phyloP scores from a whole-genome alignment of 495 filamentous ascomycete species.

The Arthonia radiata region DNA sequence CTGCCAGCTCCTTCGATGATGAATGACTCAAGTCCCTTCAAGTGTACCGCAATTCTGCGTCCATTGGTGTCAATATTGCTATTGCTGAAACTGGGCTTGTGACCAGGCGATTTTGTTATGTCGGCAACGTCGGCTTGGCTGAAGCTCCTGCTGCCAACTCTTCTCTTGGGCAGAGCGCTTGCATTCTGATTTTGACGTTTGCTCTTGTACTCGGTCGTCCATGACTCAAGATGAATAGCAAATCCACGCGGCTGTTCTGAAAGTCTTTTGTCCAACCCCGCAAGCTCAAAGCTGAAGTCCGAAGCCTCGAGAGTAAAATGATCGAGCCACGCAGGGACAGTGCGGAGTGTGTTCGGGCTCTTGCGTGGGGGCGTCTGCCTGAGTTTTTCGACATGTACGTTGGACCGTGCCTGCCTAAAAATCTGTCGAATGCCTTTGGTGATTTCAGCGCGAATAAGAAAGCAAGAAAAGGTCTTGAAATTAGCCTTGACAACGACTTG shows the following conservation, averaged over 20 bases:
- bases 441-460: conserved; percentile 77
- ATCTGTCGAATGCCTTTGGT: conserved; percentile 81
- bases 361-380: conserved; percentile 33
- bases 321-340: conserved; percentile 59
- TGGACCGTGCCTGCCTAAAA: conserved; percentile 44
- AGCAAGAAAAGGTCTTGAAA: conserved; percentile 65
- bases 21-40: conserved; percentile 62
- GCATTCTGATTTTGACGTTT: conserved; percentile 34
- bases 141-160: not conserved
- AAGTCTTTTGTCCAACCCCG: conserved; percentile 61
- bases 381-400: too few relatives aligned
- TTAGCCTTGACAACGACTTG: conserved; percentile 56
- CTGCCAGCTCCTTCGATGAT: conserved; percentile 69
- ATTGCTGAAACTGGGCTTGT: conserved; percentile 22
- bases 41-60: conserved; percentile 54
- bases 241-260: conserved; percentile 56
- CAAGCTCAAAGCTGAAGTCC: conserved; percentile 74
- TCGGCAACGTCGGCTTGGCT: conserved; percentile 32
- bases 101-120: conserved; percentile 33
- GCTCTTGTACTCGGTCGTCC: conserved; percentile 74
- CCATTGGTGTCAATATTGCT: conserved; percentile 43
- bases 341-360: conserved; percentile 44
- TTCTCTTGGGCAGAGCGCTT: conserved; percentile 17
- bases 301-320: conserved; percentile 66
- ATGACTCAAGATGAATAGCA: conserved; percentile 67